Evolutionary conservation across 768 basidiomycete species (phyloP).

Genomic region (Pulveroboletus sp.): DNA sequence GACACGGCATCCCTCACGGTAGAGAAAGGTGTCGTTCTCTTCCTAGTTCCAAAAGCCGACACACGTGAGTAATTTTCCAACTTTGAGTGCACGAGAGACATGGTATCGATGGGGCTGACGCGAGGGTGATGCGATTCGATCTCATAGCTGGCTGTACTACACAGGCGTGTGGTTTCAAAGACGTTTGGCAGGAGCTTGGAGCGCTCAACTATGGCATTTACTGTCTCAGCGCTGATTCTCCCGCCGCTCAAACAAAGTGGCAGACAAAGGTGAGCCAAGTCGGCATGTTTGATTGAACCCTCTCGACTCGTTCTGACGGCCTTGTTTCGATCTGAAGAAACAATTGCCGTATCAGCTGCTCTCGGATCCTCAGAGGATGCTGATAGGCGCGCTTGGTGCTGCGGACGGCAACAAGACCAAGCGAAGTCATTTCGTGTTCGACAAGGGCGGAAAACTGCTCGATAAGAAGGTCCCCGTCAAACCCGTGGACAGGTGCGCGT

Average conservation of each 20-base stretch:
- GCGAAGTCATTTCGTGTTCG: slow-evolving; percentile 92
- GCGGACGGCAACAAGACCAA: slow-evolving; percentile 77
- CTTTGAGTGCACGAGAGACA: too few species aligned
- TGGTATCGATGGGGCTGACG: slow-evolving; percentile 1
- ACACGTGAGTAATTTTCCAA: slow-evolving; percentile 52
- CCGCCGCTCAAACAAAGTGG: slow-evolving; percentile 76
- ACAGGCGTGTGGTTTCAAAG: slow-evolving; percentile 91
- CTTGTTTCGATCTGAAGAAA: slow-evolving; percentile 46
- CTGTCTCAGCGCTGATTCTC: slow-evolving; percentile 77
- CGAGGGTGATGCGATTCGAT: neutral
- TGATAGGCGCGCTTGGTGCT: slow-evolving; percentile 81
- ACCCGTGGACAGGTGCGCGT: slow-evolving; percentile 68
- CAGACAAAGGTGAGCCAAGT: slow-evolving; percentile 64
- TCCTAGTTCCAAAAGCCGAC: slow-evolving; percentile 81
- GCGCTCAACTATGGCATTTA: slow-evolving; percentile 64
- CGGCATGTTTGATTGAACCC: neutral
- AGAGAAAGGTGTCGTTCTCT: slow-evolving; percentile 76
- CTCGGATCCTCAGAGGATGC: slow-evolving; percentile 78
- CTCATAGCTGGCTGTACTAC: slow-evolving; percentile 78
- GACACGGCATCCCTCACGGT: slow-evolving; percentile 58
- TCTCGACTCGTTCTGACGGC: slow-evolving; percentile 1
- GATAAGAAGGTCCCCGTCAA: slow-evolving; percentile 84
- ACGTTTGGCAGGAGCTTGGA: slow-evolving; percentile 73
- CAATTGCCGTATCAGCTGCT: slow-evolving; percentile 80
- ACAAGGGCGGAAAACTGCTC: slow-evolving; percentile 83